These are phyloP conservation scores for Penicillium thymicola DNA, from an alignment of 2,329 filamentous ascomycete species.

Conservation along the genomic window DNA sequence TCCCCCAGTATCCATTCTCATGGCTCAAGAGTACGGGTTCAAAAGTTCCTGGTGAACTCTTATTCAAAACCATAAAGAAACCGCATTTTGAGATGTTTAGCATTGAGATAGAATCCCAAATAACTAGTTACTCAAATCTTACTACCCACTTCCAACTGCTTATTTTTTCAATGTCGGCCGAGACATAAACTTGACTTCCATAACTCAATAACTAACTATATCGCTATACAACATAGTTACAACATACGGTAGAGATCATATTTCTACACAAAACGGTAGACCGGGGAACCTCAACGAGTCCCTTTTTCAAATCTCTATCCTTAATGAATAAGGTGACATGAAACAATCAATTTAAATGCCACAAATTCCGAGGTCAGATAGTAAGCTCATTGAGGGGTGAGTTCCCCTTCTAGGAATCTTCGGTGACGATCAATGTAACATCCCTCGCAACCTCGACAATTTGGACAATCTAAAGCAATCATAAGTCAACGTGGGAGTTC, in stretches of 20 bases:
- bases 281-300: background rate
- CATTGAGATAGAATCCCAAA: background rate
- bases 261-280: too few relatives aligned
- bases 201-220: background rate
- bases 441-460: background rate
- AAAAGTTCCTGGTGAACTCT: background rate
- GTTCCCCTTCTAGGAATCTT: background rate
- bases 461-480: background rate
- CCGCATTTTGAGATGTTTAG: background rate
- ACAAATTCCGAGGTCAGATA: background rate
- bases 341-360: background rate
- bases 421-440: constrained; percentile 14
- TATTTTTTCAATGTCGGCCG: background rate
- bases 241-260: background rate
- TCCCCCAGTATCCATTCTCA: too few relatives aligned
- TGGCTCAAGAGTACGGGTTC: too few relatives aligned
- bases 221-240: background rate
- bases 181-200: background rate
- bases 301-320: background rate
- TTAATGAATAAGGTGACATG: background rate
- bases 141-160: background rate
- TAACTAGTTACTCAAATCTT: background rate
- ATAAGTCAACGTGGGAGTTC: background rate
- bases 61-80: background rate
- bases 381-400: constrained; percentile 2